A percentile compares a stretch with the other conserved stretches of the same genome.
phyloP scores from a whole-genome alignment of 805 yeast species.

The Pichia phayaonensis region DNA sequence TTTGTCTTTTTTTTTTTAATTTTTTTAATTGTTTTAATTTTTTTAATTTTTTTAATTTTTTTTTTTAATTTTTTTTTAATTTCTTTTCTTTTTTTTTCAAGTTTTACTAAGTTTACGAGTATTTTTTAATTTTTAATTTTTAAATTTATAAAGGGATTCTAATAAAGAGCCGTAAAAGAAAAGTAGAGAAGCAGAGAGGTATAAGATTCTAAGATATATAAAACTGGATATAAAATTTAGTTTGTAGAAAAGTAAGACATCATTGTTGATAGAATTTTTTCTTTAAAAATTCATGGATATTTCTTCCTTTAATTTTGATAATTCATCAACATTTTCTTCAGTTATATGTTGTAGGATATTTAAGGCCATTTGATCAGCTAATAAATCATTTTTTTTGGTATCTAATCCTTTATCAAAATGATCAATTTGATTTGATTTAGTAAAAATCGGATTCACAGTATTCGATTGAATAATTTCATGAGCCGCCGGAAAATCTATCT shows the following conservation, averaged over 20 bases:
- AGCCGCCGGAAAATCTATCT: not conserved
- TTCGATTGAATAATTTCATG: slow-evolving; percentile 5
- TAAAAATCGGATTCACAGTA: slow-evolving; percentile 21
- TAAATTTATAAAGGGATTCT: no score
- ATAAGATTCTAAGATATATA: no score
- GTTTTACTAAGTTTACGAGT: no score
- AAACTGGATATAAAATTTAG: no score
- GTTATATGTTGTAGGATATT: slow-evolving; percentile 25
- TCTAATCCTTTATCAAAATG: slow-evolving; percentile 24
- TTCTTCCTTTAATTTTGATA: slow-evolving; percentile 24
- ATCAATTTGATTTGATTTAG: slow-evolving; percentile 27
- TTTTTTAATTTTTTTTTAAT: no score
- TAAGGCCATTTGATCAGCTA: slow-evolving; percentile 30
- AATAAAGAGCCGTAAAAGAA: not conserved
- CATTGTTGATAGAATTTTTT: not conserved
- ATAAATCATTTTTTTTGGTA: slow-evolving; percentile 21
- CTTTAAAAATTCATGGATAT: slow-evolving; percentile 16
- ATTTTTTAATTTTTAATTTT: no score
- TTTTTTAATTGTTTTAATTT: no score
- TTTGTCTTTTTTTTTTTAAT: no score
- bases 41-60: no score
- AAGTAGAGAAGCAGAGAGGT: not conserved
- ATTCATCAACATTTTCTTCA: slow-evolving; percentile 26
- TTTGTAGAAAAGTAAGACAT: not conserved
- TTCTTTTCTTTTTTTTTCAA: no score